Conservation (phyloP, 2,329 filamentous ascomycete species). For the Colletotrichum liriopes region DNA sequence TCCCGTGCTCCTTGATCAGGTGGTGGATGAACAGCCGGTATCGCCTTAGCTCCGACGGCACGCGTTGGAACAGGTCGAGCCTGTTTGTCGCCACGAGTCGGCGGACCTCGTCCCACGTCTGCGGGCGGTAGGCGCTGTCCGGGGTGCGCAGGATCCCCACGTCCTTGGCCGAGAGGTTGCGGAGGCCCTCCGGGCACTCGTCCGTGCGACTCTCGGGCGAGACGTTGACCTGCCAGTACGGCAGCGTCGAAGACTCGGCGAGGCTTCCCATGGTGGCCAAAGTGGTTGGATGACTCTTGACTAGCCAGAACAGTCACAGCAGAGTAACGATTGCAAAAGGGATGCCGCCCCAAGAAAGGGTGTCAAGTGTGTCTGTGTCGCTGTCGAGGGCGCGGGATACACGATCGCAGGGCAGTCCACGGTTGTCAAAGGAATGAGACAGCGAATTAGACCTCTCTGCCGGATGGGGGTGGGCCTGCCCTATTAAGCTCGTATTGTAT, state of each 20-base stretch:
- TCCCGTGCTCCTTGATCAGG: slow-evolving; percentile 79
- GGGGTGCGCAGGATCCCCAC: slow-evolving; percentile 77
- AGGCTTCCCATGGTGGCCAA: slow-evolving; percentile 33
- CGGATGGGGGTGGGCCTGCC: slow-evolving; percentile 13
- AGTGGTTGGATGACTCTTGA: neutral
- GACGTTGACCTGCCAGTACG: slow-evolving; percentile 90
- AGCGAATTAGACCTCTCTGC: slow-evolving; percentile 11
- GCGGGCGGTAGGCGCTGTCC: slow-evolving; percentile 74
- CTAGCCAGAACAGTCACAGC: neutral
- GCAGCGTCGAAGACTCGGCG: slow-evolving; percentile 50
- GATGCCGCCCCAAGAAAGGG: neutral
- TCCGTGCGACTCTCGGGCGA: slow-evolving; percentile 72
- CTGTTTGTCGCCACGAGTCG: slow-evolving; percentile 75
- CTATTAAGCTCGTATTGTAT: slow-evolving; percentile 9
- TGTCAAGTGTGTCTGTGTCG: neutral
- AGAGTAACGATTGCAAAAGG: neutral
- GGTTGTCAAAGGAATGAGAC: slow-evolving; percentile 23
- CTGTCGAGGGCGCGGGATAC: neutral
- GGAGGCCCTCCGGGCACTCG: slow-evolving; percentile 81
- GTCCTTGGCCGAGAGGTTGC: slow-evolving; percentile 77
- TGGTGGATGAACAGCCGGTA: slow-evolving; percentile 81
- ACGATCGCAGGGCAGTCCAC: slow-evolving; percentile 27
- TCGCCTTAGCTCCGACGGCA: slow-evolving; percentile 82
- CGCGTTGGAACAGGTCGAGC: slow-evolving; percentile 82
- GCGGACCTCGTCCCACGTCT: slow-evolving; percentile 80